A percentile compares a stretch with the other conserved stretches of the same genome.
phyloP scores from a whole-genome alignment of 495 filamentous ascomycete species.

The Xanthoparmelia taractica region DNA sequence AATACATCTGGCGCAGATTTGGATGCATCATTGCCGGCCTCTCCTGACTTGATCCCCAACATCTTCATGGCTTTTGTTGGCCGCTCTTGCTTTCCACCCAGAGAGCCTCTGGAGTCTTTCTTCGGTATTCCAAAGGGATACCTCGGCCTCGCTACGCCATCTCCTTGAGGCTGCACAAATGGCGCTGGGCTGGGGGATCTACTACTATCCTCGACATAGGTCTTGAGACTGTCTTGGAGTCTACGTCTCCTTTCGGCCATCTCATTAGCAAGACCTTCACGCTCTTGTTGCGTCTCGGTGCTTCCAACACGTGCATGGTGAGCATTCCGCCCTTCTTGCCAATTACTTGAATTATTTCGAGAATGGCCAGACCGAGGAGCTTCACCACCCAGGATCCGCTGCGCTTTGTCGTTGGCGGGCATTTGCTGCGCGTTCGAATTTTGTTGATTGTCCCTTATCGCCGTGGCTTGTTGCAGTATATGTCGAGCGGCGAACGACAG shows the following conservation, averaged over 20 bases:
- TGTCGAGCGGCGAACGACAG: conserved; percentile 29
- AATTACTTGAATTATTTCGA: conserved; percentile 12
- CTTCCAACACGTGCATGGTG: conserved; percentile 48
- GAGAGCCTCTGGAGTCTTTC: conserved; percentile 56
- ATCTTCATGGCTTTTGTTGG: conserved; percentile 62
- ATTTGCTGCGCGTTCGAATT: conserved; percentile 25
- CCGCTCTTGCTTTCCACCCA: conserved; percentile 42
- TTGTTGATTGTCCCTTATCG: conserved; percentile 28
- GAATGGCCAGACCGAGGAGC: conserved; percentile 20
- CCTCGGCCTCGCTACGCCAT: conserved; percentile 36
- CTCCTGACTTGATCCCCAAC: conserved; percentile 47
- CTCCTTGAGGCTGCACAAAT: conserved; percentile 40
- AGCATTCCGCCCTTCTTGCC: conserved; percentile 25
- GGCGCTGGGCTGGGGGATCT: conserved; percentile 45
- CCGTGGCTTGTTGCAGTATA: conserved; percentile 30
- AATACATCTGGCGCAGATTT: conserved; percentile 16
- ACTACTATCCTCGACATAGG: conserved; percentile 59
- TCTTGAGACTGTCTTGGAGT: conserved; percentile 74
- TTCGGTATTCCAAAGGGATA: conserved; percentile 63
- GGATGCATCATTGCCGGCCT: conserved; percentile 11
- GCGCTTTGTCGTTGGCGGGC: conserved; percentile 25
- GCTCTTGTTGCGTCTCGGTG: conserved; percentile 56
- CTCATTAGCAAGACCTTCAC: conserved; percentile 72
- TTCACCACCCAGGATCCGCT: conserved; percentile 25
- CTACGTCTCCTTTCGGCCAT: conserved; percentile 67